Evolutionary conservation across 1,284 basidiomycete genomes (phyloP).

Genomic region (Moesziomyces globuligerus): DNA sequence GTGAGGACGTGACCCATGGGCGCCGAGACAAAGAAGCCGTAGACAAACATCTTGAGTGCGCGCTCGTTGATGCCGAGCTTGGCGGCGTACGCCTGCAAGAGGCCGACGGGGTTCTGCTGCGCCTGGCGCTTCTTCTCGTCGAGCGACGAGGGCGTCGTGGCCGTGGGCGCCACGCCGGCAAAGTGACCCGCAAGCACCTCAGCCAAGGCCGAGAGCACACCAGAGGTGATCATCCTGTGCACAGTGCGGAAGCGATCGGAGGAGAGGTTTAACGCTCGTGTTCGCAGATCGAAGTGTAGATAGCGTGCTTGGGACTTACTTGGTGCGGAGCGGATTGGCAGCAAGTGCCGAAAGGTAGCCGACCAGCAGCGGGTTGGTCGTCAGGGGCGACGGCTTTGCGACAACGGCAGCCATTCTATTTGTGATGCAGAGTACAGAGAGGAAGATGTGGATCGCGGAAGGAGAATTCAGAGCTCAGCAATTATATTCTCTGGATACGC

Average conservation of each 20-base stretch:
- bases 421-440: not conserved
- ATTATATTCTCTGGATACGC: too few relatives aligned
- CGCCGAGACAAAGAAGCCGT: slow-evolving; percentile 85
- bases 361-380: slow-evolving; percentile 47
- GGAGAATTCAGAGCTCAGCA: slow-evolving; percentile 3
- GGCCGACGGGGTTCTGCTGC: slow-evolving; percentile 30
- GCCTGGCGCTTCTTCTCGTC: slow-evolving; percentile 43
- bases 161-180: slow-evolving; percentile 47
- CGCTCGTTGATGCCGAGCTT: slow-evolving; percentile 56
- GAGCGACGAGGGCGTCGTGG: slow-evolving; percentile 20
- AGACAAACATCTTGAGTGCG: slow-evolving; percentile 82
- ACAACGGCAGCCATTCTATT: slow-evolving; percentile 38
- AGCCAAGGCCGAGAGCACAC: slow-evolving; percentile 52
- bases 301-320: slow-evolving; percentile 18
- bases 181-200: slow-evolving; percentile 57
- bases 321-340: slow-evolving; percentile 59
- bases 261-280: not conserved
- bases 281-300: not conserved
- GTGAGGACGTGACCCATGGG: slow-evolving; percentile 79
- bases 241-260: not conserved
- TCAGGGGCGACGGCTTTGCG: slow-evolving; percentile 39
- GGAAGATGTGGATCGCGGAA: not conserved
- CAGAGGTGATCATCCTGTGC: slow-evolving; percentile 53
- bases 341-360: slow-evolving; percentile 52
- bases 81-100: slow-evolving; percentile 35